Base-by-base conservation (phyloP, 768 basidiomycete genomes). In the Mycena galericulata region DNA sequence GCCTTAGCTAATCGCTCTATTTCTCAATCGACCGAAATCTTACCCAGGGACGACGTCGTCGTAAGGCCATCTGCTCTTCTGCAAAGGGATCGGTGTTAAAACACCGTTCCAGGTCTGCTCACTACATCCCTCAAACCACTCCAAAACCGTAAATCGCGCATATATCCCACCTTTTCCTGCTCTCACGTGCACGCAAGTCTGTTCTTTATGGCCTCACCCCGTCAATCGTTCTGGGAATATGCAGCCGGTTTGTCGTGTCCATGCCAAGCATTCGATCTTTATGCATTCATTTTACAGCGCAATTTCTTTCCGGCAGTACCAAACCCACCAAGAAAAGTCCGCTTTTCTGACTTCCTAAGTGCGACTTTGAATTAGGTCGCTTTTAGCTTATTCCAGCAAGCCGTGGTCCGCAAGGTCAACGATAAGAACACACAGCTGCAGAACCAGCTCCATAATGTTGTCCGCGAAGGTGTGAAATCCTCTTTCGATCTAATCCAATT, bases 221-320 rank as follows among this genome's bases (percentile, higher is more conserved):
- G 17, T 87, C 90, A 1, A 87, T 86, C 30, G 90, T 95, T 59
- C 79, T 95, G 59, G 94, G 95, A 74, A 93, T 95, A 51, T 94
- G 92, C 77, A 90, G 88, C 75, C 89, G 94, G 92, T 90, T 61
- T n/a, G 81, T 75, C 26, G 18, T 30, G 20, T 20, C 47, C 20
- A 49, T 24, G 49, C 65, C 54, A 34, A 41, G 18, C 18, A 18
- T 30, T 7, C 14, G 14, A n/a, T 15, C 17, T 43, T 43, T 15
- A 5, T 5, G 6, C 8, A 5, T 5, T 17, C 9, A 41, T 17
- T 38, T 17, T 8, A 47, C 34, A 94, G 93, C 24, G 93, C 94
- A 5, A 87, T 95, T 64, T 92, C 94, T 4, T 96, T 96, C 77
- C 95, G 94, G 94, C 92, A 94, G 77, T 96, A 96, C 77, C 94